These are phyloP conservation scores for Claviceps sorghi DNA, from an alignment of 2,329 filamentous ascomycete genomes.

Conservation along the genomic window DNA sequence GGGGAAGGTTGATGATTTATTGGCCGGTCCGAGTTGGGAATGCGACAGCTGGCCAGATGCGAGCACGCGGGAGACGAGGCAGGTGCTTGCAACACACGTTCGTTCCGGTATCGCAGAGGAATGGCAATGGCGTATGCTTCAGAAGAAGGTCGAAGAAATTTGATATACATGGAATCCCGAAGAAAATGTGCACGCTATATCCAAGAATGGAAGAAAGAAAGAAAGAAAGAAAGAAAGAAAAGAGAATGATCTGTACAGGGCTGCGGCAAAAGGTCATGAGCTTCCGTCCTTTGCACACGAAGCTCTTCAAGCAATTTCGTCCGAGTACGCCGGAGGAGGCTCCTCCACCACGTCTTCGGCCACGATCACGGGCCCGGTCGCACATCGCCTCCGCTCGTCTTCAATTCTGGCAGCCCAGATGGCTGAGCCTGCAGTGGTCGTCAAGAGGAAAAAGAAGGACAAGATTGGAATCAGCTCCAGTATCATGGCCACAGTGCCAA, in stretches of 20 bases:
- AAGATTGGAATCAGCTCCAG: slow-evolving; percentile 78
- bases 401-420: slow-evolving; percentile 77
- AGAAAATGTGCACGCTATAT: background rate
- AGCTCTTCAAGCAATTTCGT: slow-evolving; percentile 8
- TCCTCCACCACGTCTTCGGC: slow-evolving; percentile 8
- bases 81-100: background rate
- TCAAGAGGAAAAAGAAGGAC: slow-evolving; percentile 90
- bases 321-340: slow-evolving; percentile 16
- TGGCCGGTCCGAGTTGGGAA: background rate
- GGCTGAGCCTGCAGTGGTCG: slow-evolving; percentile 69
- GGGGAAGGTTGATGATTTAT: background rate
- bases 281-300: background rate
- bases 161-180: background rate
- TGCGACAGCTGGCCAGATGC: background rate
- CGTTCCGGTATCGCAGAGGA: background rate
- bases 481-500: slow-evolving; percentile 71
- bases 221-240: too few species aligned
- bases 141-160: background rate
- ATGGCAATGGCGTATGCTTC: background rate
- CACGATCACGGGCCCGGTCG: slow-evolving; percentile 5
- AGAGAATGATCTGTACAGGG: background rate
- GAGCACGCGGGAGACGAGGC: background rate
- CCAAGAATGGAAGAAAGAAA: too few species aligned
- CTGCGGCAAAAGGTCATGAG: background rate
- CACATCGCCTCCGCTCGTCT: slow-evolving; percentile 25